Conservation (phyloP, 441 rosid species). For the Erysimum cheiri region DNA sequence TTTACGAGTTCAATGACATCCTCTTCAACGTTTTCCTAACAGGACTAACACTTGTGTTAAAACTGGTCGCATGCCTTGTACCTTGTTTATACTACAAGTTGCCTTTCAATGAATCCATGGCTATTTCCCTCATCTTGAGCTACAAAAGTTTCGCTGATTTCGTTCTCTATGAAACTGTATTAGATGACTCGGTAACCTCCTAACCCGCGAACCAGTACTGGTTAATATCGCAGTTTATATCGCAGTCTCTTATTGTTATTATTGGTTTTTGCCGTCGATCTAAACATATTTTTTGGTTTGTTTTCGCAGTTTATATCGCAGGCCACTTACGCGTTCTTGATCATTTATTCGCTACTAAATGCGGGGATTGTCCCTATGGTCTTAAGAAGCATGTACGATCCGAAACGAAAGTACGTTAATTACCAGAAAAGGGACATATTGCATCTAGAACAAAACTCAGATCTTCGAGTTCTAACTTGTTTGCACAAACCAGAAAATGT, state of each 20-base stretch:
- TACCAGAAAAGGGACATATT: conserved; percentile 48
- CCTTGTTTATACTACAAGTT: conserved; percentile 39
- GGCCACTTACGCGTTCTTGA: conserved; percentile 23
- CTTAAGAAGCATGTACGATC: conserved; percentile 41
- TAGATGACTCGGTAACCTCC: conserved; percentile 14
- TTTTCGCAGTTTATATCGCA: conserved; percentile 33
- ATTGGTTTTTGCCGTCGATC: background rate
- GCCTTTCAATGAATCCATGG: conserved; percentile 32
- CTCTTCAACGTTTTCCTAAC: conserved; percentile 18
- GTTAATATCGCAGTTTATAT: too few species aligned
- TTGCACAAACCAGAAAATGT: conserved; percentile 50
- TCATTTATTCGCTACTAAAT: conserved; percentile 12
- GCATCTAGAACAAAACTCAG: conserved; percentile 33
- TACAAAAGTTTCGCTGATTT: conserved; percentile 27
- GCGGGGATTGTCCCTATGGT: conserved; percentile 38
- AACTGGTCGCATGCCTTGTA: conserved; percentile 5
- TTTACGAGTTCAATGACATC: conserved; percentile 27
- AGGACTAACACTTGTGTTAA: conserved; percentile 12
- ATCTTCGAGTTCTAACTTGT: conserved; percentile 51
- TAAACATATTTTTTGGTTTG: background rate
- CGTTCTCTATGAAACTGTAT: conserved; percentile 17
- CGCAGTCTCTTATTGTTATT: background rate
- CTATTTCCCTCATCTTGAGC: conserved; percentile 30
- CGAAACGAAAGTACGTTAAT: conserved; percentile 46
- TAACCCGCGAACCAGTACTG: background rate